Evolutionary conservation across 306 rosid species (phyloP), one percentile per base, ranked within the genome.

Genomic region (Lablab purpureus): DNA sequence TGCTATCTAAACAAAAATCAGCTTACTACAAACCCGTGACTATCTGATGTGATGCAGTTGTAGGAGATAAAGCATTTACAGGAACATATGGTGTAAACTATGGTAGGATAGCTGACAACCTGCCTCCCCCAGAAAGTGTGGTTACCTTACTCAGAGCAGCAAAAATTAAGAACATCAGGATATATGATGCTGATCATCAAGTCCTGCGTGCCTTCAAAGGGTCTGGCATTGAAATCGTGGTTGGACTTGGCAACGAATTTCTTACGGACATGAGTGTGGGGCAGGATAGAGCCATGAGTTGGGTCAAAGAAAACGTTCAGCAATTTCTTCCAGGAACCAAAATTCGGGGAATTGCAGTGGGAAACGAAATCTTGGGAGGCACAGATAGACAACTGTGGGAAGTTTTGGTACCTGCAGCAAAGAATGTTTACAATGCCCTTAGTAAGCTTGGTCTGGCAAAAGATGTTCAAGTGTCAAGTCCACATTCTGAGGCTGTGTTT

Each of bases 401-500:
- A 71, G 99, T 10, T 11, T 80, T 92, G 27, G 51, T 95, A 23
- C 97, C 99, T 15, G 90, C 99, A 8, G 94, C 74, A 0, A 95
- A 87, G 73, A 95, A 92, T 79, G 90, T 95, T 4, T 84, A 91
- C 22, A 90, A 23, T 73, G 89, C 94, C 18, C 94, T 95, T 23
- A 56, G 59, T 3, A 72, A 77, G 78, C 89, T 95, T 43, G 80
- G 28, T 74, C 79, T 93, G 67, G 52, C 90, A 1, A 25, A 71
- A 14, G 19, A 65, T 12, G 75, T 95, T 11, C 88, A 95, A 59
- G 98, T 95, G 28, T 88, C 94, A 23, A 95, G 91, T 63, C 98
- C 99, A n/a, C 97, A 95, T 83, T 95, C 99, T 0, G 98, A 91
- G 66, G 98, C 96, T 54, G 99, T 95, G 0, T 95, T 95, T 49